Evolutionary conservation across 139 green algal species (phyloP).

Genomic region (Closterium sp.): DNA sequence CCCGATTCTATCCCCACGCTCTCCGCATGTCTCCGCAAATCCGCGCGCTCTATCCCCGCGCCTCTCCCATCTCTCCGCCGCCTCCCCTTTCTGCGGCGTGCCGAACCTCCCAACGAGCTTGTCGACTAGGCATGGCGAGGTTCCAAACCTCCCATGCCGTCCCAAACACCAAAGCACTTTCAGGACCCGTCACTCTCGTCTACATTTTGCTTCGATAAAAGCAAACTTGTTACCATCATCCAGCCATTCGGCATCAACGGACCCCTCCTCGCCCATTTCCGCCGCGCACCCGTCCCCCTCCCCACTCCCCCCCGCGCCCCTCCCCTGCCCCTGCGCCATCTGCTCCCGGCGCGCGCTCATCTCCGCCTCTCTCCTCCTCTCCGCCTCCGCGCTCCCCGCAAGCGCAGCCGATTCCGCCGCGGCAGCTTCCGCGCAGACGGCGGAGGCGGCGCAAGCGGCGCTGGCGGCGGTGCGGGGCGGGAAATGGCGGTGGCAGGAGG

Average conservation of each 20-base stretch:
- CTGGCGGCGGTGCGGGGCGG: not conserved
- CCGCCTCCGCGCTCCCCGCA: not conserved
- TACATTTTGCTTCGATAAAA: not conserved
- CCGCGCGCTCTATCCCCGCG: too few species aligned
- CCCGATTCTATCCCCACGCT: not conserved
- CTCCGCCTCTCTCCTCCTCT: not conserved
- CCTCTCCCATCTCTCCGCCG: not conserved
- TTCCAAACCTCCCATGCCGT: not conserved
- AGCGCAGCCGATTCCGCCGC: not conserved
- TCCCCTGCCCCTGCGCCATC: not conserved
- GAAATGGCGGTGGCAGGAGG: slow-evolving; percentile 7
- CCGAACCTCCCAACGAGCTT: not conserved
- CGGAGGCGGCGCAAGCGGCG: not conserved
- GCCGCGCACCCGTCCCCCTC: not conserved
- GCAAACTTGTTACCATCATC: not conserved
- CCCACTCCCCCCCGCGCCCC: not conserved
- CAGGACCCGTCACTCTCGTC: not conserved
- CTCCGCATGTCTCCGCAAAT: not conserved
- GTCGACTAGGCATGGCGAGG: not conserved
- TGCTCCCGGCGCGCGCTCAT: not conserved
- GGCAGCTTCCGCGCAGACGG: not conserved
- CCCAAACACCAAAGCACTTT: not conserved
- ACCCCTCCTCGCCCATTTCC: not conserved
- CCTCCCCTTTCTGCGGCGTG: not conserved
- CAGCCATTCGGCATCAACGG: not conserved